A percentile compares a stretch with the other conserved stretches of the same genome.
phyloP scores from a whole-genome alignment of 192 early-diverging fungal species.

The Entomortierella lignicola region DNA sequence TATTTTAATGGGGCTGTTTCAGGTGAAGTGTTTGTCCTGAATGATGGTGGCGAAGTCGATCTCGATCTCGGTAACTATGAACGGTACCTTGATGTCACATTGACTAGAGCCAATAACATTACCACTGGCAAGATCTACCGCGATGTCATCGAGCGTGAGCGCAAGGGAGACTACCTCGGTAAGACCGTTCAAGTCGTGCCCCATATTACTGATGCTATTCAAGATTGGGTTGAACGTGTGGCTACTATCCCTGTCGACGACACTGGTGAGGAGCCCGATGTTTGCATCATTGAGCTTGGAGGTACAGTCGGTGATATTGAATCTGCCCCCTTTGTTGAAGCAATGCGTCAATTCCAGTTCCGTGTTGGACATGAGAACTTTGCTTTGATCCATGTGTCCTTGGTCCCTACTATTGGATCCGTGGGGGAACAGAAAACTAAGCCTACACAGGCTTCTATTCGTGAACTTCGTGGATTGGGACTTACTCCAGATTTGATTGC shows the following conservation, averaged over 20 bases:
- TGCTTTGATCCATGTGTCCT: conserved; percentile 95
- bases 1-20: no score
- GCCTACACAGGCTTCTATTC: conserved; percentile 93
- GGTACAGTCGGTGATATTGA: conserved; percentile 99
- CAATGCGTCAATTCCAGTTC: conserved; percentile 99
- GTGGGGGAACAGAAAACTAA: conserved; percentile 99
- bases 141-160: conserved; percentile 94
- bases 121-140: conserved; percentile 99
- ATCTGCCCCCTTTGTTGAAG: conserved; percentile 98
- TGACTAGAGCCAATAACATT: conserved; percentile 98
- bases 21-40: conserved; percentile 99
- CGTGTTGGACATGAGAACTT: conserved; percentile 99
- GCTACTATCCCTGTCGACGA: conserved; percentile 88
- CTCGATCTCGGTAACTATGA: conserved; percentile 99
- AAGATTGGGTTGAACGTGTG: conserved; percentile 98
- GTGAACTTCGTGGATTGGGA: conserved; percentile 93
- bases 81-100: conserved; percentile 93
- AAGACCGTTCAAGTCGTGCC: conserved; percentile 99
- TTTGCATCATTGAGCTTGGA: conserved; percentile 98
- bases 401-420: conserved; percentile 93
- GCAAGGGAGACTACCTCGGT: conserved; percentile 95
- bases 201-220: conserved; percentile 97
- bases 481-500: conserved; percentile 87
- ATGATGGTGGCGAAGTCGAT: conserved; percentile 99
- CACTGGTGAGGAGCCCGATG: conserved; percentile 84